Evolutionary conservation across 2,329 filamentous ascomycete genomes (phyloP).

Genomic region (Alternaria gaisen): DNA sequence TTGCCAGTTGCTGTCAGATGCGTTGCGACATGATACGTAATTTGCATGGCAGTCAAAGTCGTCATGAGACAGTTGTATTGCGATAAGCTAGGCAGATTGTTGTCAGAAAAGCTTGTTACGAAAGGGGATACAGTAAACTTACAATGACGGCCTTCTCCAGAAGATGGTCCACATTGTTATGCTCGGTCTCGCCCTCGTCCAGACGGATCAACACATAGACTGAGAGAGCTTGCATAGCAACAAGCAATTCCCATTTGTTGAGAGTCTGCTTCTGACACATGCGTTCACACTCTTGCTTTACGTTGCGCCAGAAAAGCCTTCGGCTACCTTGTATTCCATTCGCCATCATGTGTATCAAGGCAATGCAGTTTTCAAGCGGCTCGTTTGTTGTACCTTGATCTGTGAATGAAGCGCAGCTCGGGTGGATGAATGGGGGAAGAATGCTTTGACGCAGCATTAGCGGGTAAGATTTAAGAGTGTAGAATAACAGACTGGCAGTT

Average conservation of each 20-base stretch:
- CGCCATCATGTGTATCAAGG: slow-evolving; percentile 53
- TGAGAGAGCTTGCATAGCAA: slow-evolving; percentile 56
- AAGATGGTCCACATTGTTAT: slow-evolving; percentile 54
- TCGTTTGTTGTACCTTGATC: slow-evolving; percentile 42
- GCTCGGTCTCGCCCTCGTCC: slow-evolving; percentile 56
- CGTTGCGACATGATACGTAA: background rate
- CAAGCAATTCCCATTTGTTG: slow-evolving; percentile 52
- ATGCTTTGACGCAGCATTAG: slow-evolving; percentile 52
- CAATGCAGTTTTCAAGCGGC: slow-evolving; percentile 55
- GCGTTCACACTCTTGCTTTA: slow-evolving; percentile 54
- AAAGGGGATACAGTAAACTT: background rate
- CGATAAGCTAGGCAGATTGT: background rate
- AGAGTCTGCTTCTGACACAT: slow-evolving; percentile 4
- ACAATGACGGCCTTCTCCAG: slow-evolving; percentile 3
- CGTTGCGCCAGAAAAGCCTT: slow-evolving; percentile 58
- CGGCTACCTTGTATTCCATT: slow-evolving; percentile 44
- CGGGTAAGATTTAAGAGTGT: slow-evolving; percentile 56
- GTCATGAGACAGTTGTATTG: slow-evolving; percentile 3
- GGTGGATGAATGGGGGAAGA: slow-evolving; percentile 58
- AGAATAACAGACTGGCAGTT: slow-evolving; percentile 50
- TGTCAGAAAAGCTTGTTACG: background rate
- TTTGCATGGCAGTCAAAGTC: background rate
- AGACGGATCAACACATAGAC: slow-evolving; percentile 57
- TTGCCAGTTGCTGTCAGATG: slow-evolving; percentile 18
- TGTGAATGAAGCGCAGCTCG: slow-evolving; percentile 33